Conservation (phyloP, 2,329 filamentous ascomycete species). For the Fusarium sp. region DNA sequence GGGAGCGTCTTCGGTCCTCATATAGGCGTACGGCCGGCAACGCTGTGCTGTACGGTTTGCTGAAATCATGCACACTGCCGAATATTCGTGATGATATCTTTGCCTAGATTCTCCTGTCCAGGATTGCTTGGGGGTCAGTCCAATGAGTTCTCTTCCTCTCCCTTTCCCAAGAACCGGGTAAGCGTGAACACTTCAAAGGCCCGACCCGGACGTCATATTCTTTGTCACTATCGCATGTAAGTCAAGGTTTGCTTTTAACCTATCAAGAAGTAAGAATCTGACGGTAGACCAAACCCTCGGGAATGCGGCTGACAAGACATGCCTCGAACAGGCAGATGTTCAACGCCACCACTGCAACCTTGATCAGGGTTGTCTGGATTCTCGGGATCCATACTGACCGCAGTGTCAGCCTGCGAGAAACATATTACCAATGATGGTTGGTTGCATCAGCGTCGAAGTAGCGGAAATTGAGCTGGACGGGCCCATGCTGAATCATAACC, state of each 20-base stretch:
- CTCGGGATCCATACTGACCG: slow-evolving; percentile 23
- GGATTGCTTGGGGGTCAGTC: slow-evolving; percentile 28
- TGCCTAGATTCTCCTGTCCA: slow-evolving; percentile 18
- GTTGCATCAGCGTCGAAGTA: slow-evolving; percentile 27
- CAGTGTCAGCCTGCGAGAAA: slow-evolving; percentile 20
- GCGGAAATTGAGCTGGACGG: slow-evolving; percentile 24
- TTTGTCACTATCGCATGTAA: slow-evolving; percentile 32
- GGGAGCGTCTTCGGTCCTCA: slow-evolving; percentile 12
- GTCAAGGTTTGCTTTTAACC: slow-evolving; percentile 15
- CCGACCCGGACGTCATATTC: slow-evolving; percentile 35
- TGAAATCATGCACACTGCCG: slow-evolving; percentile 5
- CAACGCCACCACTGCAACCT: slow-evolving; percentile 31
- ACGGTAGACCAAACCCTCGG: slow-evolving; percentile 41
- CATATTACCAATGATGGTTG: slow-evolving; percentile 13
- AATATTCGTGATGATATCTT: slow-evolving; percentile 23
- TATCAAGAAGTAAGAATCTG: slow-evolving; percentile 46
- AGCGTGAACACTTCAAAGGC: slow-evolving; percentile 38
- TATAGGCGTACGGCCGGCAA: slow-evolving; percentile 16
- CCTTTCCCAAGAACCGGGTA: slow-evolving; percentile 31
- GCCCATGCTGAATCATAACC: slow-evolving; percentile 34
- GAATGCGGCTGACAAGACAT: slow-evolving; percentile 37
- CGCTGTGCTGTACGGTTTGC: slow-evolving; percentile 14
- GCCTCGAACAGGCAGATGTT: slow-evolving; percentile 34
- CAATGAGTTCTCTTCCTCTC: slow-evolving; percentile 19
- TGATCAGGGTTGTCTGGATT: slow-evolving; percentile 22